Conservation (phyloP, 768 basidiomycete species). For the Hericium coralloides region DNA sequence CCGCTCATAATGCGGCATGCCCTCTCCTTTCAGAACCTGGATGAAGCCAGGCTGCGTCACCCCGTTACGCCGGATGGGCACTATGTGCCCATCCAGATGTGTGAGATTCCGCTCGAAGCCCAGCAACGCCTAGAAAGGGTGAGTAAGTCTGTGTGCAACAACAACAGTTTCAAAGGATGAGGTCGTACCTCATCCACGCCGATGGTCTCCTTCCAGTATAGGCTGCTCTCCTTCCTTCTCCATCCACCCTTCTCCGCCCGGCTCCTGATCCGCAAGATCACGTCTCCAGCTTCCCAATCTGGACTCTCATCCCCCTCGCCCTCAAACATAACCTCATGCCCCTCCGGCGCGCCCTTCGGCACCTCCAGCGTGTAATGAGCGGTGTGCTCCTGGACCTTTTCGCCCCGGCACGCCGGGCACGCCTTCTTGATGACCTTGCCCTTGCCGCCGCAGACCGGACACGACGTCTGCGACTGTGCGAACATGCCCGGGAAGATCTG, state of each 20-base stretch:
- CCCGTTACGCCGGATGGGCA: constrained; percentile 59
- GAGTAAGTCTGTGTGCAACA: not conserved
- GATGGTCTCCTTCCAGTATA: constrained; percentile 91
- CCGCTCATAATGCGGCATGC: constrained; percentile 67
- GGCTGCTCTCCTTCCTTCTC: constrained; percentile 80
- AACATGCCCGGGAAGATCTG: constrained; percentile 98
- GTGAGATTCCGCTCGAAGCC: constrained; percentile 92
- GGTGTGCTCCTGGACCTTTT: constrained; percentile 73
- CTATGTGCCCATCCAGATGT: constrained; percentile 81
- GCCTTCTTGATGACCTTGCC: constrained; percentile 67
- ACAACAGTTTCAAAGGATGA: not conserved
- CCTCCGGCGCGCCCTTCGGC: constrained; percentile 84
- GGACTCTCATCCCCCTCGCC: constrained; percentile 96
- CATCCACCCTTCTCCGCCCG: constrained; percentile 72
- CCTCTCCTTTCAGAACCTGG: constrained; percentile 78
- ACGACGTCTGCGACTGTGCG: constrained; percentile 77
- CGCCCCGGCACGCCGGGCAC: constrained; percentile 78
- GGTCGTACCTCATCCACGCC: constrained; percentile 77
- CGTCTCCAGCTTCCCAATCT: constrained; percentile 94
- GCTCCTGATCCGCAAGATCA: constrained; percentile 78
- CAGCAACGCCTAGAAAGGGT: constrained; percentile 63
- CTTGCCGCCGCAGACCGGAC: constrained; percentile 77
- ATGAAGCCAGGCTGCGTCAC: constrained; percentile 95
- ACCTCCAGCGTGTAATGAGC: constrained; percentile 84
- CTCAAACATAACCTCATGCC: constrained; percentile 86